Base-by-base conservation (phyloP, 116 monocot species). In the Dioscorea cayenensis region DNA sequence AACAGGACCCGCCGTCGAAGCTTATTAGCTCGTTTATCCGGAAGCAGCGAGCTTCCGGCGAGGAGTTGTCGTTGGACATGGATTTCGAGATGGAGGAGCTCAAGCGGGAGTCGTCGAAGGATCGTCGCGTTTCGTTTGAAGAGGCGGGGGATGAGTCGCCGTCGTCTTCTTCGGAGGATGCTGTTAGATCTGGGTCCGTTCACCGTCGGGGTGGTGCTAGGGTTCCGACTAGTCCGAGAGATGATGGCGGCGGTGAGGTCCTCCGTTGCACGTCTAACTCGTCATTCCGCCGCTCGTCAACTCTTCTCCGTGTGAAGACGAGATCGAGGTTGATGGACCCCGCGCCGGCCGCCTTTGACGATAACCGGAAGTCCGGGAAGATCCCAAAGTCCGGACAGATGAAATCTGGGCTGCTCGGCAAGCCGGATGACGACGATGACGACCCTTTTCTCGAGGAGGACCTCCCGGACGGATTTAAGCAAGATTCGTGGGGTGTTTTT, bases 71-170 rank as follows among this genome's bases (percentile, higher is more conserved):
- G 18, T 78, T 89, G 25, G 84, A 86, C 29, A 36, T 84, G 70
- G 88, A 86, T 63, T 66, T 88, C 36, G 90, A 87, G 71, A 85
- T 87, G 85, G 77, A 85, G 48, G 87, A 85, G 74, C 68, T 87
- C 49, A 78, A 65, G 71, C 75, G 49, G 19, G 19, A 18, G 27
- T 32, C 72, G 19, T 70, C 74, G 37, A 69, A 72, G 70, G 89
- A 86, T 36, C 71, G 71, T 69, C 80, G 84, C 66, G 83, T 84
- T 38, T 85, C 81, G 16, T 89, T 93, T 66, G 82, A 77, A 8
- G 68, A 79, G 7, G 38, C 71, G 35, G 50, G 68, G 49, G 28
- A 74, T 8, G 43, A 70, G 18, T 63, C 72, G 18, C 76, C 78
- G 14, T 38, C 32, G 10, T 70, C 71, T 25, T 72, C 77, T 11